phyloP scores from a whole-genome alignment of 768 basidiomycete genomes.

The Calvatia gigantea region DNA sequence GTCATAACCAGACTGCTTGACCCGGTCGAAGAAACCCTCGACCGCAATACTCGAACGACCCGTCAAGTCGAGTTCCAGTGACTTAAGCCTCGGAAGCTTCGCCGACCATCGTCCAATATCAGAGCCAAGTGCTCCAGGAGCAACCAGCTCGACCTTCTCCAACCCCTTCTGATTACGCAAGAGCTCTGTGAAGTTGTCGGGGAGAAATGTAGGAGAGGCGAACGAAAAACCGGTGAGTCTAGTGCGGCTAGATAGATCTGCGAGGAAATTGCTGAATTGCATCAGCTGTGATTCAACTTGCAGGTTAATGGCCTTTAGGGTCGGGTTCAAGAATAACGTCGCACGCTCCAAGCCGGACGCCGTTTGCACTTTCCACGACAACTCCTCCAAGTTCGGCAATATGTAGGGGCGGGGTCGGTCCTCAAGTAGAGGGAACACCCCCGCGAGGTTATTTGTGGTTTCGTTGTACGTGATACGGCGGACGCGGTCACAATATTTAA shows the following conservation, averaged over 20 bases:
- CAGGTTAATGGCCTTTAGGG: conserved; percentile 55
- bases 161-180: conserved; percentile 54
- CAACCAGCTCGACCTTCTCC: conserved; percentile 62
- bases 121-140: conserved; percentile 71
- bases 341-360: conserved; percentile 62
- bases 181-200: conserved; percentile 68
- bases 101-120: conserved; percentile 74
- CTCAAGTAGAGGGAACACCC: conserved; percentile 65
- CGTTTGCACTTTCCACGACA: conserved; percentile 73
- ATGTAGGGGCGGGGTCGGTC: conserved; percentile 59
- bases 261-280: conserved; percentile 59
- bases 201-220: conserved; percentile 64
- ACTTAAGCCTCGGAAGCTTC: conserved; percentile 56
- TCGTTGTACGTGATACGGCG: conserved; percentile 70
- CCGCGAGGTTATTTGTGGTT: conserved; percentile 55
- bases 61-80: conserved; percentile 68
- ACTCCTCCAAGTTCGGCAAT: conserved; percentile 63
- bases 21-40: conserved; percentile 78
- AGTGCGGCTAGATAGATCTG: conserved; percentile 59
- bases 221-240: conserved; percentile 68
- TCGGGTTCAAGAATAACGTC: conserved; percentile 62
- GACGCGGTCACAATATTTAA: conserved; percentile 67
- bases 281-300: conserved; percentile 57
- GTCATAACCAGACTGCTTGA: conserved; percentile 62
- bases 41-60: conserved; percentile 64